Percentiles rank a stretch among this genome's conserved stretches.
These are phyloP conservation scores for Yarrowia hollandica DNA, from an alignment of 805 yeast species.

Conservation along the genomic window DNA sequence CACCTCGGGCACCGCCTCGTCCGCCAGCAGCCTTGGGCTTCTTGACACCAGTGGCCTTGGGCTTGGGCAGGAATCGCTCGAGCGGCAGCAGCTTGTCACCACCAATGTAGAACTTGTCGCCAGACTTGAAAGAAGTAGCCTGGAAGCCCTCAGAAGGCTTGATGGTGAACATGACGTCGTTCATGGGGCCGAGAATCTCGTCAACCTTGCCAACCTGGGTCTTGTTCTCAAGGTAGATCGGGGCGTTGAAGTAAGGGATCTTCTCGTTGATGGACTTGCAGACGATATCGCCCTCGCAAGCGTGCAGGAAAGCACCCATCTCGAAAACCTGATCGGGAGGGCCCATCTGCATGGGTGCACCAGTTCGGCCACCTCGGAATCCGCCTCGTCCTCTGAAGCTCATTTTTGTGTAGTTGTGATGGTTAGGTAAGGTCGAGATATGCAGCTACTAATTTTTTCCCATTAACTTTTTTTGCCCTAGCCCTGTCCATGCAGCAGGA, in stretches of 20 bases:
- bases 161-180: slow-evolving; percentile 96
- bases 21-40: slow-evolving; percentile 59
- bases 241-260: slow-evolving; percentile 98
- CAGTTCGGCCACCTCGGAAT: slow-evolving; percentile 66
- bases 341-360: slow-evolving; percentile 77
- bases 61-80: slow-evolving; percentile 96
- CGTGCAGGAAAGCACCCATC: slow-evolving; percentile 89
- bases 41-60: slow-evolving; percentile 84
- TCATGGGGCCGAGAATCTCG: slow-evolving; percentile 95
- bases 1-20: slow-evolving; percentile 50
- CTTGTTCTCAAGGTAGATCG: slow-evolving; percentile 93
- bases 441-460: slow-evolving; percentile 22
- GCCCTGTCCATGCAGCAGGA: background rate
- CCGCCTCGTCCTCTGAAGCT: slow-evolving; percentile 65
- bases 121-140: slow-evolving; percentile 88
- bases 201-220: slow-evolving; percentile 96
- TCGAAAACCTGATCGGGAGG: slow-evolving; percentile 96
- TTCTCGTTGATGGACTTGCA: slow-evolving; percentile 93
- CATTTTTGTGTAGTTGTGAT: slow-evolving; percentile 44
- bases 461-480: slow-evolving; percentile 25
- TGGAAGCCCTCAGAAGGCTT: slow-evolving; percentile 96
- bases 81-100: slow-evolving; percentile 93
- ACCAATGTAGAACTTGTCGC: slow-evolving; percentile 94
- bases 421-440: background rate
- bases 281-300: slow-evolving; percentile 96